Conservation (phyloP, 306 rosid species). For the Quercus gilva region DNA sequence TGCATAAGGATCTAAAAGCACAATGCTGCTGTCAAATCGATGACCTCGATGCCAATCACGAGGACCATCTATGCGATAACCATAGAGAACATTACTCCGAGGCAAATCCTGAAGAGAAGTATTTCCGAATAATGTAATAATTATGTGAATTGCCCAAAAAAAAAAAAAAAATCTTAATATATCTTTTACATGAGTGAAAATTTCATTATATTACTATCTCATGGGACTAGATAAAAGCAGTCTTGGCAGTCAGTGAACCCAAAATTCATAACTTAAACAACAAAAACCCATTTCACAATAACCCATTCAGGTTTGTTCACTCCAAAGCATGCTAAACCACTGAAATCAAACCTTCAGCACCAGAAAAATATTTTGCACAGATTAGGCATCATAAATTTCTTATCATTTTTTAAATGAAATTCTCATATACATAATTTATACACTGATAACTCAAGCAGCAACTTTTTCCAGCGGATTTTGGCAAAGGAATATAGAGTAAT, state of each 20-base stretch:
- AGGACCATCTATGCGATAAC: slow-evolving; percentile 85
- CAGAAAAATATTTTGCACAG: neutral
- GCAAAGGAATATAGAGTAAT: neutral
- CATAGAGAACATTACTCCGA: slow-evolving; percentile 69
- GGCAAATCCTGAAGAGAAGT: slow-evolving; percentile 65
- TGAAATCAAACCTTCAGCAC: neutral
- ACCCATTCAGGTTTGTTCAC: neutral
- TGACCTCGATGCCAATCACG: slow-evolving; percentile 76
- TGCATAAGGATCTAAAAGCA: slow-evolving; percentile 92
- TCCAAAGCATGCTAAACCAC: neutral
- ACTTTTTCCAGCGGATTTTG: neutral
- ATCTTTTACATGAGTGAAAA: neutral
- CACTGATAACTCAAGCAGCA: neutral
- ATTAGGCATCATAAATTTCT: neutral
- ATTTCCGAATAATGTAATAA: neutral
- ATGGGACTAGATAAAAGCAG: neutral
- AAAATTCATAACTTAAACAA: neutral
- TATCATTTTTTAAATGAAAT: neutral
- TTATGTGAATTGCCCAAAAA: neutral
- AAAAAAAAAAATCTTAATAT: neutral
- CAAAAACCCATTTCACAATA: neutral
- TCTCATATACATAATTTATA: neutral
- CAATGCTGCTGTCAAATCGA: slow-evolving; percentile 74
- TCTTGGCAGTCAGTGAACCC: neutral
- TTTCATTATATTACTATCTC: neutral